Evolutionary conservation across 164 flowering plant species (phyloP), one percentile per base, ranked within the genome.

Genomic region (Taxillus chinensis): DNA sequence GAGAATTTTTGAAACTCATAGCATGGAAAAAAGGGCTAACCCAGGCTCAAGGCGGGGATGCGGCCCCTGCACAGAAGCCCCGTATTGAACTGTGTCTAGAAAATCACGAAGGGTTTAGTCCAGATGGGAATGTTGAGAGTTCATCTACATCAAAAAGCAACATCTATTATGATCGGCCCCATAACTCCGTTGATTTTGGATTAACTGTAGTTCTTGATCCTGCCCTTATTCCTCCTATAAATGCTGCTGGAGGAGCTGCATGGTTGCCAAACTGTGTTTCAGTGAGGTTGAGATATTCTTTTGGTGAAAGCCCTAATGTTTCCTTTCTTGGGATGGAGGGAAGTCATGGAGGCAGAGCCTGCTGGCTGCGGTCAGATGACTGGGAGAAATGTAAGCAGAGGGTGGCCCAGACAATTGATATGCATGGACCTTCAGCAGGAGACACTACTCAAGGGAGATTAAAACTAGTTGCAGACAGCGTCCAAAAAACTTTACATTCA

Each of bases 181-280:
- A 77, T 57, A 89, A 84, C 63, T 80, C 83, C 0, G 99, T 95
- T 17, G 96, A 91, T 62, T 95, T 95, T 80, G 96, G 82, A 27
- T 75, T 95, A 63, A 91, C 96, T 3, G 84, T 91, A 38, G 99
- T 95, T 64, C 91, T 95, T 54, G 99, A 91, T 77, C 82, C 97
- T 43, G 81, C 86, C 41, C 90, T 82, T 64, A 80, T 95, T 61
- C 99, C 99, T 61, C 86, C 81, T 59, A 72, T 91, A 40, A 91
- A 87, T 71, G 90, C 99, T 56, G 93, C 97, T 41, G 99, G 99
- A 51, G 99, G 99, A 52, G 96, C 99, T 55, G 95, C 99, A 27
- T 95, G 99, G 99, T 74, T 95, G 74, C 99, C 99, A 1, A 85
- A 95, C 58, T 95, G 97, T 76, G 95, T 89, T 45, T 90, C 90